Base-by-base conservation (phyloP, 1,284 basidiomycete genomes). In the Ganoderma sp. region DNA sequence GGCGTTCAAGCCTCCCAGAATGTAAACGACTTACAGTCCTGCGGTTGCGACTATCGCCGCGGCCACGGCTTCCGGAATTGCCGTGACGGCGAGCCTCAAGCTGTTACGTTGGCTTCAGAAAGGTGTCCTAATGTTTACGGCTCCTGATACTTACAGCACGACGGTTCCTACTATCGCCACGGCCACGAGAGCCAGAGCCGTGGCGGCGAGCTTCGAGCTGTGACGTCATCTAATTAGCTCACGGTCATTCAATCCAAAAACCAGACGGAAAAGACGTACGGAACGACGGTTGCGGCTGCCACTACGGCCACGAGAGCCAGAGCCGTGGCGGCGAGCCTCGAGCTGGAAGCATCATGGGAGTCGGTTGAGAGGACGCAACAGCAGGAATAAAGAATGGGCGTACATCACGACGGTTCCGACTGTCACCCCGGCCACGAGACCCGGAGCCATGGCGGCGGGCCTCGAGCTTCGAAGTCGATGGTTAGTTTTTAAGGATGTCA, bases 291-390 rank as follows among this genome's bases (percentile, higher is more conserved):
- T 59, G 17, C 59, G 59, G 59, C 68, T 69, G 43, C 66, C 64
- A 7, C 72, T 67, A 1, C 70, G 70, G 3, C 65, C 67, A 25
- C 70, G 70, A 39, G 57, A 61, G 42, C 67, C 70, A 3, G 69
- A 70, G 19, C 64, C 67, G 25, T 66, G 66, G 61, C 67, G 67
- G 41, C 69, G 66, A 43, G 61, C 61, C 52, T 70, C 45, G n/a
- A 70, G 63, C 54, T 57, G 32, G 25, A n/a, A 32, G 59, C 0
- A 52, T 52, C 22, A 25, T 25, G 25, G 22, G 10, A 25, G 12
- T 25, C n/a, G 8, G 19, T 22, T 8, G n/a, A 48, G 17, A 17
- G 42, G 2, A 14, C 17, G 1, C n/a, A 22, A 3, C 9, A n/a
- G 9, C n/a, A 48, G 7, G 9, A n/a, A 19, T 22, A n/a, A 48